These are phyloP conservation scores for Clitopilus hobsonii DNA, from an alignment of 768 basidiomycete genomes.

Conservation along the genomic window DNA sequence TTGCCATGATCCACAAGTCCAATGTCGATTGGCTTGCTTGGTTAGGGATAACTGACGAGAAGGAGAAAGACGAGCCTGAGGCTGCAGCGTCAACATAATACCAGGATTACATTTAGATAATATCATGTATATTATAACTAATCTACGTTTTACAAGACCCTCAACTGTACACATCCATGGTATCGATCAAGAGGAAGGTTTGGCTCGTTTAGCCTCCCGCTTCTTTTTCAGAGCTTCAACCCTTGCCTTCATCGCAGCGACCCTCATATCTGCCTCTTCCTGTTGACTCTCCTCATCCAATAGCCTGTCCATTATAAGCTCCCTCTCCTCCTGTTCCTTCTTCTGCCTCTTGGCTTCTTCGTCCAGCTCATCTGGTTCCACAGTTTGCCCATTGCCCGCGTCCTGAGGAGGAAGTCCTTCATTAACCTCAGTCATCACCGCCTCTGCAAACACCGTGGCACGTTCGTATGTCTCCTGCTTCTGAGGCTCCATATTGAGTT, in stretches of 20 bases:
- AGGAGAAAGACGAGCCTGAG: conserved; percentile 13
- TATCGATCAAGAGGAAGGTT: background rate
- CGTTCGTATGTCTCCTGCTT: conserved; percentile 51
- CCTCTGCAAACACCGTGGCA: conserved; percentile 70
- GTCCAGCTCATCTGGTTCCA: conserved; percentile 25
- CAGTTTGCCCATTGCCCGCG: conserved; percentile 19
- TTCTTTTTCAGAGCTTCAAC: conserved; percentile 52
- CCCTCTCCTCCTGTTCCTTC: conserved; percentile 69
- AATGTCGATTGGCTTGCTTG: conserved; percentile 74
- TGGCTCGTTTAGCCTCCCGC: conserved; percentile 18
- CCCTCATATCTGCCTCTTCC: conserved; percentile 83
- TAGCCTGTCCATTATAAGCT: conserved; percentile 82
- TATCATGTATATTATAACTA: background rate
- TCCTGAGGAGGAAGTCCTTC: conserved; percentile 43
- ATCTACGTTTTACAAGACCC: background rate
- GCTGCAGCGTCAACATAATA: background rate
- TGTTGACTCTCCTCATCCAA: conserved; percentile 83
- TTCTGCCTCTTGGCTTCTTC: conserved; percentile 42
- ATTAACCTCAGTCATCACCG: conserved; percentile 41
- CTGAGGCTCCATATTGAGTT: conserved; percentile 46
- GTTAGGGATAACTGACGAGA: conserved; percentile 36
- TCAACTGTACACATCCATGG: background rate
- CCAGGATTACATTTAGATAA: background rate
- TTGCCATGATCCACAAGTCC: conserved; percentile 96
- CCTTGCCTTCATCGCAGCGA: conserved; percentile 56